These are phyloP conservation scores for Stylonectria norvegica DNA, from an alignment of 2,329 filamentous ascomycete genomes.

Conservation along the genomic window DNA sequence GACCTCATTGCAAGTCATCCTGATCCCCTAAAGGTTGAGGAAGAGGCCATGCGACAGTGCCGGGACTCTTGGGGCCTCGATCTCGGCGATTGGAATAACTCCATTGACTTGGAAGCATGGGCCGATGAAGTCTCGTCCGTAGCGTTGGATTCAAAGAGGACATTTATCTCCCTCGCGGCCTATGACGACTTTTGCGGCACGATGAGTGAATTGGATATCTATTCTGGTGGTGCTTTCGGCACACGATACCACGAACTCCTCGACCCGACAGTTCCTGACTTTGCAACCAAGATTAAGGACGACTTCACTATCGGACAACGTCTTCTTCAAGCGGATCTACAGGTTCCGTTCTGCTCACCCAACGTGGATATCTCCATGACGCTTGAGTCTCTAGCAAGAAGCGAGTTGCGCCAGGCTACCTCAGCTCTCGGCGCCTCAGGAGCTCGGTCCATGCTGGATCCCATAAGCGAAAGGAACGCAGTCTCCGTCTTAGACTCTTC, in stretches of 20 bases:
- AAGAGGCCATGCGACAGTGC: conserved; percentile 61
- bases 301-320: conserved; percentile 49
- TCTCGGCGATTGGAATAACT: conserved; percentile 54
- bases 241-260: conserved; percentile 45
- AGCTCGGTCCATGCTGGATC: conserved; percentile 13
- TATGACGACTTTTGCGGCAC: conserved; percentile 55
- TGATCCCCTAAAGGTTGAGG: conserved; percentile 46
- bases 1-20: conserved; percentile 47
- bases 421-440: not conserved
- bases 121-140: conserved; percentile 25
- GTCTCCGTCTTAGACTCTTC: conserved; percentile 38
- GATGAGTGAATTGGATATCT: conserved; percentile 65
- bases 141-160: conserved; percentile 18
- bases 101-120: conserved; percentile 39
- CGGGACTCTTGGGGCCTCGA: conserved; percentile 68
- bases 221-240: conserved; percentile 47
- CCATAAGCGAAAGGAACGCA: conserved; percentile 33
- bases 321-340: conserved; percentile 45
- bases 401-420: conserved; percentile 12
- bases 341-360: conserved; percentile 28
- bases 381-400: conserved; percentile 30
- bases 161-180: conserved; percentile 40
- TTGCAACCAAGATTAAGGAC: conserved; percentile 45
- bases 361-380: conserved; percentile 27
- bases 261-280: conserved; percentile 61